Base-by-base conservation (phyloP, 805 yeast genomes). In the Hanseniaspora lindneri region DNA sequence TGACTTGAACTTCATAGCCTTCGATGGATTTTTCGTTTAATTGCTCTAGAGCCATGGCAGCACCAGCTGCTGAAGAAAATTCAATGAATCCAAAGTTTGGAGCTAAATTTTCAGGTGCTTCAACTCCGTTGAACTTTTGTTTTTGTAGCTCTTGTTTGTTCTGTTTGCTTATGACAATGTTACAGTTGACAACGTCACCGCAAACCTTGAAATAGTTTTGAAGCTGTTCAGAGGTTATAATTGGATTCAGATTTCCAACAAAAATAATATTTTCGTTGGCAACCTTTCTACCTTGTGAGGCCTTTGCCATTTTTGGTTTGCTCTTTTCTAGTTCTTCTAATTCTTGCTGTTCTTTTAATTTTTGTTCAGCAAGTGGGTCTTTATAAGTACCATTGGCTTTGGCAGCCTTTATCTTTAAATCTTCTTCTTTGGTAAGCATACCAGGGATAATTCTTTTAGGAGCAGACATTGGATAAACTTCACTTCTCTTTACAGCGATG, bases 71-170 rank as follows among this genome's bases (percentile, higher is more conserved):
- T 44, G 66, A 67, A 23, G 71, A 76, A 56, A 75, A 86, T 63
- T 85, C 94, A 47, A 87, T 76, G 62, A 87, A 86, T 2, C 94
- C 94, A 63, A 85, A 87, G 60, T 82, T 82, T 25, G 49, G 39
- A 24, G 39, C 5, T 24, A 46, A 39, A 8, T 34, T 35, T 29
- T 34, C 34, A 9, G 36, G 30, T 10, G 37, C 49, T 21, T 46
- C 49, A 19, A 37, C 21, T 4, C 49, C 49, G 4, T 7, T 24
- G 25, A 46, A 32, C 25, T 46, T 46, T 32, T 46, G 49, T 24
- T 39, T 46, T 39, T 37, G 41, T 13, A 39, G n/a, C 61, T 75
- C 78, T 13, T 84, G 83, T 9, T 74, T 75, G 54, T 72, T 70
- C 62, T 83, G 83, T 63, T 83, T 83, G 58, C 86, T 95, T 52